phyloP scores from a whole-genome alignment of 2,329 filamentous ascomycete species.

The Pseudogymnoascus sp. region DNA sequence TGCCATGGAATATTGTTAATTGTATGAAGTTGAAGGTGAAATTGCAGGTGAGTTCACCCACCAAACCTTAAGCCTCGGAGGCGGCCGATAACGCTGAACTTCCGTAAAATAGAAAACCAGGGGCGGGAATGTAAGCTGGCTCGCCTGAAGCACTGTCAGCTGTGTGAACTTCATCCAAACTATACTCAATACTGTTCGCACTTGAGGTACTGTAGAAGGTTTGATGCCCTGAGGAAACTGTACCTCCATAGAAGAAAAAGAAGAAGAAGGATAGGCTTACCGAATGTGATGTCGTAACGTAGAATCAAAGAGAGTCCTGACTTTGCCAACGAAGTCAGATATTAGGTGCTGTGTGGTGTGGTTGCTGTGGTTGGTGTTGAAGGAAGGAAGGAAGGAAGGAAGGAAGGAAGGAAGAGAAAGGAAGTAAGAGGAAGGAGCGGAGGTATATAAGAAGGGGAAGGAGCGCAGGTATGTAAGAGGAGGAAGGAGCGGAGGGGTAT shows the following conservation, averaged over 20 bases:
- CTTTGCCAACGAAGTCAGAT: slow-evolving; percentile 1
- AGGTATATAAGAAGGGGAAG: background rate
- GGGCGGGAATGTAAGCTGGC: too few relatives aligned
- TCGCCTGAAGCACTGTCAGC: background rate
- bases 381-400: background rate
- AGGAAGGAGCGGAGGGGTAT: background rate
- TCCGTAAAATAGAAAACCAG: background rate
- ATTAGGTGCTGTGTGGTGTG: background rate
- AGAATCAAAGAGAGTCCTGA: background rate
- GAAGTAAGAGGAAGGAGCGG: background rate
- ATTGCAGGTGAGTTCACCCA: background rate
- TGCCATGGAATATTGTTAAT: background rate
- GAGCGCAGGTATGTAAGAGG: background rate
- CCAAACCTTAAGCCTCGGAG: background rate
- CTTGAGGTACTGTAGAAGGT: background rate
- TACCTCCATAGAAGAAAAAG: background rate
- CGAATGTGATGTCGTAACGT: background rate
- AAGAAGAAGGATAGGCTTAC: background rate
- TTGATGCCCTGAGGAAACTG: background rate
- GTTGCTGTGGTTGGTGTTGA: background rate
- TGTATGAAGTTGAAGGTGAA: background rate
- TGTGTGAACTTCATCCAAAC: background rate
- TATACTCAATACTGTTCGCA: background rate
- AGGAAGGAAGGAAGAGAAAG: background rate
- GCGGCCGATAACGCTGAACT: background rate